These are phyloP conservation scores for Rhizopogon vinicolor DNA, from an alignment of 768 basidiomycete species.

Conservation along the genomic window DNA sequence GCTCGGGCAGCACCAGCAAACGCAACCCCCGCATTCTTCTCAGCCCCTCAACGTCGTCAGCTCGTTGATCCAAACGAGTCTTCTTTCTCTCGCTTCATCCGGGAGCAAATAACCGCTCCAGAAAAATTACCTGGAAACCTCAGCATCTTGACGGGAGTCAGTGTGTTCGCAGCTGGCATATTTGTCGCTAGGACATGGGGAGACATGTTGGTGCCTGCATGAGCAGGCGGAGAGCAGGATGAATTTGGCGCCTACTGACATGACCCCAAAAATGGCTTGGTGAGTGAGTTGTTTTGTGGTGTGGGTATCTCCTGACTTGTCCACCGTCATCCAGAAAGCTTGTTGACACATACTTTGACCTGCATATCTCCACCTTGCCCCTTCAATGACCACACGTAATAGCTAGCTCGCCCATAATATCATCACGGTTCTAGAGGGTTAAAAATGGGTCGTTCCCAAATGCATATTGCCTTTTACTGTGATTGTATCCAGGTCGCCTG, in stretches of 20 bases:
- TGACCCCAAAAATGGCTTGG: background rate
- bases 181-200: conserved; percentile 73
- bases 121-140: conserved; percentile 76
- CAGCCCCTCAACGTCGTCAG: conserved; percentile 35
- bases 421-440: conserved; percentile 1
- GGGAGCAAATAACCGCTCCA: conserved; percentile 65
- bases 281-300: background rate
- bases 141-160: conserved; percentile 59
- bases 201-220: conserved; percentile 69
- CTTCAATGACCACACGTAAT: background rate
- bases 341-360: background rate
- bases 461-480: background rate
- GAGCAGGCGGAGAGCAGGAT: conserved; percentile 9
- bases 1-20: conserved; percentile 58
- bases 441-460: background rate
- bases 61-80: conserved; percentile 60
- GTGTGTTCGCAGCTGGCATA: conserved; percentile 68
- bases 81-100: conserved; percentile 46
- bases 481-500: background rate
- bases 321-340: background rate
- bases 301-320: background rate
- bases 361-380: background rate
- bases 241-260: background rate
- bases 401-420: conserved; percentile 3
- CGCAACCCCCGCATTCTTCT: conserved; percentile 45